Base-by-base conservation (phyloP, 2,329 filamentous ascomycete genomes). In the Alternaria incomplexa region DNA sequence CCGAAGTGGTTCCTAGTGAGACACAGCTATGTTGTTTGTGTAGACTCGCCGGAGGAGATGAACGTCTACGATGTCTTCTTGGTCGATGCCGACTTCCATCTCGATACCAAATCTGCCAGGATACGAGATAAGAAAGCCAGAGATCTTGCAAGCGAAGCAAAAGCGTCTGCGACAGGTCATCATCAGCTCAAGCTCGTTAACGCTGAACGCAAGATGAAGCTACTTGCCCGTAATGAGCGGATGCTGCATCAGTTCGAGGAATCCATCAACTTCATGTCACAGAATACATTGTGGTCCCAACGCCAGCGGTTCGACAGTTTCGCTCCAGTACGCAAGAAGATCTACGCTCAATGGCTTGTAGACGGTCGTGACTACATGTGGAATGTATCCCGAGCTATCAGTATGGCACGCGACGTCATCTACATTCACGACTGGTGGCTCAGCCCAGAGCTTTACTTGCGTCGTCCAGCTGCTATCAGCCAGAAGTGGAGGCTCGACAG, bases 391-490 rank as follows among this genome's bases (percentile, higher is more conserved):
- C 89, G 95, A 67, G 96, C 96, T 12, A 96, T 99, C 73, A 96
- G 93, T 77, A 97, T 97, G 89, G 96, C 96, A 9, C 93, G 93
- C 73, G 96, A 98, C 82, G 95, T 98, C 65, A 95, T 99, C 71
- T 98, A 98, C 80, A 98, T 99, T 66, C 96, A 99, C 78, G 96
- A 98, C 80, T 99, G 96, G 96, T 99, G 96, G 96, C 83, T 99
- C 44, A 97, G 93, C 71, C 96, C 96, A 1, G 95, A 99, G 80
- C 83, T 99, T 47, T 99, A 99, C 82, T 90, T 98, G 89, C 89
- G 96, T 63, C 88, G 96, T 61, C 96, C 96, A 56, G 92, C 96
- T 23, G 93, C 93, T 48, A 97, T 98, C 81, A 97, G 94, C 76
- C 95, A 98, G 79, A 97, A 97, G 81, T 99, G 96, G 96, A 90